Base-by-base conservation (phyloP, 768 basidiomycete genomes). In the Boletus speciosus region DNA sequence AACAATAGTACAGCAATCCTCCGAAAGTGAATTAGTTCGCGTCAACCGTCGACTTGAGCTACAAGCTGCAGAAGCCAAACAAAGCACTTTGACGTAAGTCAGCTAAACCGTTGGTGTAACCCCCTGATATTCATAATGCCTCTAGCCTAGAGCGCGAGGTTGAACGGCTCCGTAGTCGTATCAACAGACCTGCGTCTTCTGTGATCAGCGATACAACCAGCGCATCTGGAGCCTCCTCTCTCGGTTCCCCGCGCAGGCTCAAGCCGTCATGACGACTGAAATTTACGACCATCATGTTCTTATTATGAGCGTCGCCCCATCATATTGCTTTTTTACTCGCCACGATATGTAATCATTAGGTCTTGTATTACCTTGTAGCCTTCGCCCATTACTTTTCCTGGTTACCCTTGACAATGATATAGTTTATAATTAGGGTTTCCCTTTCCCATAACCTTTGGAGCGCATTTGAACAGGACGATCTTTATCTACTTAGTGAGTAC, bases 1-100 rank as follows among this genome's bases (percentile, higher is more conserved):
- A 56, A 46, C 23, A 45, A 51, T 48, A 57, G 16, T 56, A 42
- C 54, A 90, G 88, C 86, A 88, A 84, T 85, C 83, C 19, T 77
- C 78, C 40, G 87, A 85, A 70, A 82, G 74, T 57, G 75, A 79
- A n/a, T 73, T 90, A 4, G 82, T 85, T 60, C 76, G 86, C 11
- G 81, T 79, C 23, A 90, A 90, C 68, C 83, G 89, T 32, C 79
- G 87, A 40, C 86, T 85, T 36, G 90, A 90, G 61, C 78, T 87
- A 37, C 89, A 92, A 60, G 86, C 85, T 31, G 81, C 73, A 6
- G 89, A 92, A 59, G 82, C 81, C 62, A 87, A 82, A 67, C 86
- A 89, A 67, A 81, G 81, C 56, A 77, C 83, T 39, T 74, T 90
- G 15, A 81, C 78, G 88, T 90, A 61, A 47, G 85, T 68, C 23